Base-by-base conservation (phyloP, 306 rosid species). In the Cucurbita ficifolia region DNA sequence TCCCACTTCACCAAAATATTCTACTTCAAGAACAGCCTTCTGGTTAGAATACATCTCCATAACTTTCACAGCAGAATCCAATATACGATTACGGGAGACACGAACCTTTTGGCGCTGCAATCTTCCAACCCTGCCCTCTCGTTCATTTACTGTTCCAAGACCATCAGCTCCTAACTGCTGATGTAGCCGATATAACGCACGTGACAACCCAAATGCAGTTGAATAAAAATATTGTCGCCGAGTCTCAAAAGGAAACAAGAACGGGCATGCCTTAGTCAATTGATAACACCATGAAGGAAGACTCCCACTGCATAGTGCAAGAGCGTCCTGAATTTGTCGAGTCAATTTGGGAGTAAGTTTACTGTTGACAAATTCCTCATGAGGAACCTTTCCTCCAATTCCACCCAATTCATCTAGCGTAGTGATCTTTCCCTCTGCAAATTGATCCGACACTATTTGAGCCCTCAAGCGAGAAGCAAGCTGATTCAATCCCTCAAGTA, bases 1-100 rank as follows among this genome's bases (percentile, higher is more conserved):
- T 64, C 99, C 99, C 79, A 91, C 99, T 83, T 95, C 99, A 76
- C 99, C 99, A 83, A 95, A 95, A 83, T 95, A 95, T 82, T 95
- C 99, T 61, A 95, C 99, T 87, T 95, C 99, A 79, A 95, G 97
- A 62, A 95, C 96, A 67, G 97, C 97, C 83, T 95, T 95, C 73
- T 95, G 99, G 87, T 96, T 95, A 36, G 97, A 89, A 82, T 95
- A 95, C 97, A 95, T 88, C 86, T 95, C 99, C 99, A 95, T 95
- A 62, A 95, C 99, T 85, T 91, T 91, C 12, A 96, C 96, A 72
- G 99, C 99, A 70, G 99, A 95, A 83, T 95, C 97, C 84, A 95
- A 81, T 77, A 95, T 87, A 39, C 96, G 99, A 81, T 95, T 91
- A 65, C 99, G 84, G 10, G 99, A 91, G 35, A 95, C 97, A 67